These are phyloP conservation scores for Carex sylvatica DNA, from an alignment of 202 grass and related monocot genomes.

Conservation along the genomic window DNA sequence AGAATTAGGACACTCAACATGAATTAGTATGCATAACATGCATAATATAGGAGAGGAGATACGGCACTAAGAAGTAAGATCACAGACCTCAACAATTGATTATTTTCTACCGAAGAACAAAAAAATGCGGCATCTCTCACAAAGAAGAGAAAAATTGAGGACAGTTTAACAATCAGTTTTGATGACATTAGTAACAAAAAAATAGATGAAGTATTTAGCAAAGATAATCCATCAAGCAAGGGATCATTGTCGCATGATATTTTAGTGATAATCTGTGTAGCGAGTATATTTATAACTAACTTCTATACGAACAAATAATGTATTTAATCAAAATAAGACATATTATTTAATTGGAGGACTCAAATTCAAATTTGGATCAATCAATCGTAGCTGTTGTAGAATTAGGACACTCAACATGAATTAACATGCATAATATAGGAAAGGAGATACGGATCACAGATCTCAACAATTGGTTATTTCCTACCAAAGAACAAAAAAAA, in stretches of 20 bases:
- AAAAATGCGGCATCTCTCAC: not conserved
- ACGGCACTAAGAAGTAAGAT: conserved; percentile 4
- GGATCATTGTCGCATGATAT: not conserved
- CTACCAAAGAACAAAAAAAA: not conserved
- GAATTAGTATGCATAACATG: too few species aligned
- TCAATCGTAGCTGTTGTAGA: too few species aligned
- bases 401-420: too few species aligned
- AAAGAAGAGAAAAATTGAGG: conserved; percentile 41
- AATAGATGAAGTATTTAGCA: not conserved
- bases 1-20: too few species aligned
- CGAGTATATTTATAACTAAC: too few species aligned
- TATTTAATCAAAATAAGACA: too few species aligned
- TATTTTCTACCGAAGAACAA: not conserved
- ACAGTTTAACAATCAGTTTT: conserved; percentile 11
- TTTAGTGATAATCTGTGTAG: too few species aligned
- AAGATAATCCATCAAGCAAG: conserved; percentile 10
- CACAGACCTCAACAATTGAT: not conserved
- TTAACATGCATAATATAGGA: conserved; percentile 27
- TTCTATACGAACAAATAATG: too few species aligned
- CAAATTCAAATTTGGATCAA: too few species aligned
- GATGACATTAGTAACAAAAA: not conserved
- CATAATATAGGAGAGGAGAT: conserved; percentile 22
- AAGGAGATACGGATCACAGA: not conserved
- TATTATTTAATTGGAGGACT: too few species aligned
- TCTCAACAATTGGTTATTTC: not conserved